Evolutionary conservation across 2,329 filamentous ascomycete species (phyloP).

Genomic region (Ophiostoma piceae): DNA sequence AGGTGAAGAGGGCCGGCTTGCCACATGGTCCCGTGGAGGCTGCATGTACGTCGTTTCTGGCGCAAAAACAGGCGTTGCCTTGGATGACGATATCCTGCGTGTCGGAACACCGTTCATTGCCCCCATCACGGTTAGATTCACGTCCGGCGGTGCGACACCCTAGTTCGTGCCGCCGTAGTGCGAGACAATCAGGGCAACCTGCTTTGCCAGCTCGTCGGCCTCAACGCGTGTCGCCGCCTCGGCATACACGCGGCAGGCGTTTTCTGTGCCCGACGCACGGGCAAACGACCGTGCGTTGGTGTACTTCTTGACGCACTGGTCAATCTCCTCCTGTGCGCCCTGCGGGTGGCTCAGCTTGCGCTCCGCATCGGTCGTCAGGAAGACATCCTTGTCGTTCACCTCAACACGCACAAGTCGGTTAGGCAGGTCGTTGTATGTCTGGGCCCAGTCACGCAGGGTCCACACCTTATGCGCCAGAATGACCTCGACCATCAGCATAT

Average conservation of each 20-base stretch:
- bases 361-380: constrained; percentile 89
- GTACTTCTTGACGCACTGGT: constrained; percentile 83
- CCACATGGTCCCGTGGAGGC: neutral
- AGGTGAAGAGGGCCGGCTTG: neutral
- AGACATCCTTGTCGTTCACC: constrained; percentile 80
- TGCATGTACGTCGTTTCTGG: neutral
- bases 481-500: constrained; percentile 92
- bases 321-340: constrained; percentile 79
- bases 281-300: constrained; percentile 85
- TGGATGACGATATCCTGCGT: neutral
- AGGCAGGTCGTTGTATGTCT: constrained; percentile 87
- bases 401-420: constrained; percentile 93
- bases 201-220: constrained; percentile 82
- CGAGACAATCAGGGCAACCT: constrained; percentile 71
- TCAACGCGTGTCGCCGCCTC: constrained; percentile 86
- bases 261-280: constrained; percentile 89
- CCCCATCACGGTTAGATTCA: neutral
- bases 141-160: neutral
- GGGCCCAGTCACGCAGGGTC: constrained; percentile 84
- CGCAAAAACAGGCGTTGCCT: neutral
- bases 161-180: constrained; percentile 42
- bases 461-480: constrained; percentile 94
- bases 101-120: neutral
- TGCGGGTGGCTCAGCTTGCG: constrained; percentile 73
- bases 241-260: constrained; percentile 91